Base-by-base conservation (phyloP, 2,329 filamentous ascomycete genomes). In the Penicillium janthinellum region DNA sequence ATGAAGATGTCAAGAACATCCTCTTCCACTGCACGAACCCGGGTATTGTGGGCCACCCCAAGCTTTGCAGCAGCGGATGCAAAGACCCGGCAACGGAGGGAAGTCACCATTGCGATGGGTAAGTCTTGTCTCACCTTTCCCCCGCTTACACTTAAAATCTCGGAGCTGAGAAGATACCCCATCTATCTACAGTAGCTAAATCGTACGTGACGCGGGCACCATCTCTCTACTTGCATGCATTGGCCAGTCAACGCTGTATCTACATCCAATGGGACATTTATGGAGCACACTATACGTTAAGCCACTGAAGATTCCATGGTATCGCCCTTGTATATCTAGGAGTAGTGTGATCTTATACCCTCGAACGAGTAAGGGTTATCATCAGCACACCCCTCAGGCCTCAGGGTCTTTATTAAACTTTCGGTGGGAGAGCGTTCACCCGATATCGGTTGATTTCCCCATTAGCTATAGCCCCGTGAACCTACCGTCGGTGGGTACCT, bases 1-100 rank as follows among this genome's bases (percentile, higher is more conserved):
- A 67, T 1, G 64, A 69, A 38, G 63, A 68, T 12, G 6, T 74
- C 14, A 64, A 69, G 28, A 69, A 72, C 20, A 57, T 75, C n/a
- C 65, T 75, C 2, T 74, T 72, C 55, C 73, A 75, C 48, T 75
- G 73, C 64, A 75, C 62, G 58, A 75, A 75, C 47, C 73, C 73
- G 1, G 73, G 73, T 0, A 61, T 63, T 22, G 67, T 75, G 20
- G 73, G 73, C 1, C 71, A 74, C 53, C 63, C 71, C 1, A 72
- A 74, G 67, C 56, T 73, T 2, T 75, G 73, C 62, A 20, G 44
- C 6, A 68, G 61, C 44, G 72, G 71, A 37, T 75, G 72, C 65
- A 60, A 62, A 59, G 61, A 67, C 47, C 59, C 68, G 7, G 58
- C 41, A 20, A 54, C 60, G n/a, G 71, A 72, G 60, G 72, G 72